Evolutionary conservation across 1,284 basidiomycete species (phyloP).

Genomic region (Apiotrichum akiyoshidainum): DNA sequence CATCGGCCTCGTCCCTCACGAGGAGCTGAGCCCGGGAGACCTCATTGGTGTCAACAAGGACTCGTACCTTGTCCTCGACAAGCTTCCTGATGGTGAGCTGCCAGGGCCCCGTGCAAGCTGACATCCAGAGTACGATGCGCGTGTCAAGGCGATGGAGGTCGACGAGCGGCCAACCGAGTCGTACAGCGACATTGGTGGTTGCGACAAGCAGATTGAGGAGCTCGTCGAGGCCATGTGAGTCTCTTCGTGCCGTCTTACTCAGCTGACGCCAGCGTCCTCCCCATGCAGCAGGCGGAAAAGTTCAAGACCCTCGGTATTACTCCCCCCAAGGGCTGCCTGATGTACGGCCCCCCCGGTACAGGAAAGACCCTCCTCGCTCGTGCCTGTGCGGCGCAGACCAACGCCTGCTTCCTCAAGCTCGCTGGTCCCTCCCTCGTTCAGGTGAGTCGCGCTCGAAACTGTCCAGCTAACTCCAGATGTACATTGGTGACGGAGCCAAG

Average conservation of each 20-base stretch:
- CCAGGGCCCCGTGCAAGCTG: too few species aligned
- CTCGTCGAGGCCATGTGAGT: conserved; percentile 68
- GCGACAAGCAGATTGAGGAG: conserved; percentile 80
- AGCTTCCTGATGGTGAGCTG: conserved; percentile 58
- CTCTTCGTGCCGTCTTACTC: too few species aligned
- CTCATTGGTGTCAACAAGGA: conserved; percentile 99
- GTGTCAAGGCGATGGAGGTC: conserved; percentile 91
- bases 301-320: conserved; percentile 78
- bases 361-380: conserved; percentile 74
- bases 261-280: conserved; percentile 56
- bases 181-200: conserved; percentile 73
- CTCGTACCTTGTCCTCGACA: conserved; percentile 96
- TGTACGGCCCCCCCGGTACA: conserved; percentile 76
- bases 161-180: conserved; percentile 74
- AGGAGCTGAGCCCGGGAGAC: conserved; percentile 84
- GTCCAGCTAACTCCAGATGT: conserved; percentile 56
- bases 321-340: conserved; percentile 71
- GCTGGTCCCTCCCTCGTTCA: conserved; percentile 73
- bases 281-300: conserved; percentile 76
- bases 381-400: conserved; percentile 76
- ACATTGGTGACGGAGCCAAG: conserved; percentile 86
- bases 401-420: conserved; percentile 74
- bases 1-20: conserved; percentile 91
- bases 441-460: conserved; percentile 28
- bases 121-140: conserved; percentile 66